Conservation (phyloP, 1,139 yeast species). For the Sugiyamaella grinbergsii region DNA sequence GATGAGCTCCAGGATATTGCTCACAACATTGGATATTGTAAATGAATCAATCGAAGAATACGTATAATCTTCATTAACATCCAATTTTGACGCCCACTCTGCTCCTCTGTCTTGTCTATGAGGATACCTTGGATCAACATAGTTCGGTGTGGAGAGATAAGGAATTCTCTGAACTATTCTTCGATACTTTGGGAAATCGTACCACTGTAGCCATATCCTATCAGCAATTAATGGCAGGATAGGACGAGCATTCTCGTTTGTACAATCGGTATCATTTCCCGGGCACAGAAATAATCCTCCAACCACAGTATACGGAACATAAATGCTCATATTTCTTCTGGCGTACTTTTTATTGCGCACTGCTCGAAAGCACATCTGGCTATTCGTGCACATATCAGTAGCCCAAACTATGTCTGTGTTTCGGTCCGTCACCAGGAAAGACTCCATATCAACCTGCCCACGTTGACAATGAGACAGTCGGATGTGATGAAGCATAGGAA, state of each 20-base stretch:
- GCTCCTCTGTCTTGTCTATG: slow-evolving; percentile 36
- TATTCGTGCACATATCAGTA: slow-evolving; percentile 51
- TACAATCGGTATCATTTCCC: slow-evolving; percentile 39
- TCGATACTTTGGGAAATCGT: slow-evolving; percentile 45
- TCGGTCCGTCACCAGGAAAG: slow-evolving; percentile 44
- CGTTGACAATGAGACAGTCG: slow-evolving; percentile 56
- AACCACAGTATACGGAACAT: slow-evolving; percentile 60
- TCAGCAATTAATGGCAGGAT: slow-evolving; percentile 64
- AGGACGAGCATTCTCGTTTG: slow-evolving; percentile 47
- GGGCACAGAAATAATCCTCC: slow-evolving; percentile 68
- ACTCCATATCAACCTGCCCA: slow-evolving; percentile 55
- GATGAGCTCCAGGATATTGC: slow-evolving; percentile 28
- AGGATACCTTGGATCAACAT: slow-evolving; percentile 51
- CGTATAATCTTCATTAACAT: slow-evolving; percentile 55
- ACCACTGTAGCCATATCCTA: slow-evolving; percentile 50
- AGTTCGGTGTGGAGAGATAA: slow-evolving; percentile 55
- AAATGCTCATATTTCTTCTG: slow-evolving; percentile 51
- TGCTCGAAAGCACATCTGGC: slow-evolving; percentile 56
- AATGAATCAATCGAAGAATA: slow-evolving; percentile 47
- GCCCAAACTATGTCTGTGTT: slow-evolving; percentile 56
- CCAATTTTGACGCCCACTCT: slow-evolving; percentile 54
- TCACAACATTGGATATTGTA: slow-evolving; percentile 39
- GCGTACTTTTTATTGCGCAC: slow-evolving; percentile 67
- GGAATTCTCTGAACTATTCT: slow-evolving; percentile 56
- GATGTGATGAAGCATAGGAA: slow-evolving; percentile 52